A percentile compares a stretch with the other conserved stretches of the same genome.
Evolutionary conservation across 108 stramenopile species (phyloP).

Genomic region (Poteriospumella lacustris): DNA sequence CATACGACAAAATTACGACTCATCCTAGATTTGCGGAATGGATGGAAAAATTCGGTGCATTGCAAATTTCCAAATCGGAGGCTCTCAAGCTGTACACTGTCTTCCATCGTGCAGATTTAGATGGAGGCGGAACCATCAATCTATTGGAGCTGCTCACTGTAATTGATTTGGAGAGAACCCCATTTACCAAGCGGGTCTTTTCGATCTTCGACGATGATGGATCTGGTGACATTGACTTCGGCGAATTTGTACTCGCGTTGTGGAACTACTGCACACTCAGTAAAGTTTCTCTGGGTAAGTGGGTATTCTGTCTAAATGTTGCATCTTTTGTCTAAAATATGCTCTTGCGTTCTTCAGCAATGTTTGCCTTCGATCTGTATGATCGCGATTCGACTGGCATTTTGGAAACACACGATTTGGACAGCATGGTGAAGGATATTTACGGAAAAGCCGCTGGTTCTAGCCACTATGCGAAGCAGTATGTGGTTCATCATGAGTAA

Average conservation of each 20-base stretch:
- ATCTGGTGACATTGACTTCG: slow-evolving; percentile 45
- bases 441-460: slow-evolving; percentile 45
- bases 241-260: slow-evolving; percentile 49
- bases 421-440: slow-evolving; percentile 49
- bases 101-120: too few species aligned
- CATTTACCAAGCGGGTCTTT: slow-evolving; percentile 47
- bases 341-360: slow-evolving; percentile 1
- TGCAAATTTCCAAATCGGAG: too few species aligned
- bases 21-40: neutral
- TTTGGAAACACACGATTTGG: slow-evolving; percentile 45
- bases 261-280: slow-evolving; percentile 58
- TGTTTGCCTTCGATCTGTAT: slow-evolving; percentile 57
- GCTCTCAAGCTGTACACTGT: too few species aligned
- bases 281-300: slow-evolving; percentile 36
- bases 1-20: neutral
- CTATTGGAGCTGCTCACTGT: too few species aligned
- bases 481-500: neutral
- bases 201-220: slow-evolving; percentile 44
- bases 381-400: slow-evolving; percentile 46
- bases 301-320: neutral
- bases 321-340: neutral
- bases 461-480: too few species aligned
- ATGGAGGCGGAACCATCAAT: too few species aligned
- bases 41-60: too few species aligned
- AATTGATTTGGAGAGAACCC: slow-evolving; percentile 28